Evolutionary conservation across 148 eudicot species (phyloP).

Genomic region (Diospyros lotus): DNA sequence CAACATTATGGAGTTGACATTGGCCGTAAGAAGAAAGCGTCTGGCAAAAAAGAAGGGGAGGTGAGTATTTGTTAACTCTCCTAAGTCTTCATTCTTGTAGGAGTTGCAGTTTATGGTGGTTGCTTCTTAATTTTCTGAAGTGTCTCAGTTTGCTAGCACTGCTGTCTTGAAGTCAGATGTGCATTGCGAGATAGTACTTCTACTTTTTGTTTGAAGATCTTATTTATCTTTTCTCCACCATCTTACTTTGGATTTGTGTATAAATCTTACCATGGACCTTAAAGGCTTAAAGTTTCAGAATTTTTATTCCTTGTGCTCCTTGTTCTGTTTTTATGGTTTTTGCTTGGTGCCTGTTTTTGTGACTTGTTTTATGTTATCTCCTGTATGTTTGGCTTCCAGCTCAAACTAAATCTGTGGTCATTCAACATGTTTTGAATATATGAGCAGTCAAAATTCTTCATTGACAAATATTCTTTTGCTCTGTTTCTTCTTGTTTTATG

Average conservation of each 20-base stretch:
- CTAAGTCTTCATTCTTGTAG: not conserved
- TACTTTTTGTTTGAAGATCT: too few species aligned
- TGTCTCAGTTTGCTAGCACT: not conserved
- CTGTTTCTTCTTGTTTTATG: not conserved
- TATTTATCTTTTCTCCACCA: too few species aligned
- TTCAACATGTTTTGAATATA: not conserved
- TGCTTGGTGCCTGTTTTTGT: too few species aligned
- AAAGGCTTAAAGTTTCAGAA: too few species aligned
- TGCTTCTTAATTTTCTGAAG: not conserved
- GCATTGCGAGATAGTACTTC: not conserved
- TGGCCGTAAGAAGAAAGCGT: constrained; percentile 57
- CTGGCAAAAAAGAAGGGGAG: constrained; percentile 52
- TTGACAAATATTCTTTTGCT: not conserved
- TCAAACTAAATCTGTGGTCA: not conserved
- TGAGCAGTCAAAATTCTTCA: not conserved
- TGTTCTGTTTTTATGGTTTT: too few species aligned
- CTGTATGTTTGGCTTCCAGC: not conserved
- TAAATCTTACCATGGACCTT: too few species aligned
- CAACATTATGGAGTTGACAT: constrained; percentile 62
- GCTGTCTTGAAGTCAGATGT: not conserved
- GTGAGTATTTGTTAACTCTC: constrained; percentile 11
- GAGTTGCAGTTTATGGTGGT: not conserved
- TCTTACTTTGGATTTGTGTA: too few species aligned
- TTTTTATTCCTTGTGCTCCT: too few species aligned
- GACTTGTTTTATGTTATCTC: too few species aligned